Evolutionary conservation across 2,329 filamentous ascomycete species (phyloP), one percentile per base, ranked within the genome.

Genomic region (Lecanicillium sp.): DNA sequence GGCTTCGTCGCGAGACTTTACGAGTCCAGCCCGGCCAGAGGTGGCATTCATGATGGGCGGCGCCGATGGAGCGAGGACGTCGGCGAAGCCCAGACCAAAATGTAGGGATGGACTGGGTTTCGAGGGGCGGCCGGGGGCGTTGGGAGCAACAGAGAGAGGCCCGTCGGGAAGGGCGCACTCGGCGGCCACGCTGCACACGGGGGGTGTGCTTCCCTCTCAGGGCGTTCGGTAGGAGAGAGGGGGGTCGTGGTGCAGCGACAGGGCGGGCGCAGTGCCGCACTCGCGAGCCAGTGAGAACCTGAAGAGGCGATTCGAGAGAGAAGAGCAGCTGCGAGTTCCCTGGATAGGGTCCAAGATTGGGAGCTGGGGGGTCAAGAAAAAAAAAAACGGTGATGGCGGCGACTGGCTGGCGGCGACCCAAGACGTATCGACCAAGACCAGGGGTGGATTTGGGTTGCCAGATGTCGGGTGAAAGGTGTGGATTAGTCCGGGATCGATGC

Each of bases 11-110:
- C 70, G 62, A 56, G 77, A 72, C 60, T 74, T 69, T 58, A 83
- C 73, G 55, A 80, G 65, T 59, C 78, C 78, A 58, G 77, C 77
- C 67, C 74, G 76, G 63, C 76, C 76, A 53, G 73, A 73, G 44
- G 66, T 61, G 50, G 65, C 60, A 62, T 69, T 64, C 66, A 68
- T 68, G 54, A 60, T 63, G 48, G 48, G 42, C 48, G 33, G 36
- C 26, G 29, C 35, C 44, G 37, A 47, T 47, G 44, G 36, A 40
- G 44, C 44, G 21, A 47, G 27, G n/a, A n/a, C 27, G 15, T 14
- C 40, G 37, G 37, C 15, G 32, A 19, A 47, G 33, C 44, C 44
- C 36, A 33, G 29, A n/a, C 36, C 44, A 33, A 40, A 41, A 19
- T 20, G 26, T 27, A 24, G 21, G 20, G 27, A 47, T 26, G 37